Base-by-base conservation (phyloP, 257 asterid species). In the Nicotiana knightiana region DNA sequence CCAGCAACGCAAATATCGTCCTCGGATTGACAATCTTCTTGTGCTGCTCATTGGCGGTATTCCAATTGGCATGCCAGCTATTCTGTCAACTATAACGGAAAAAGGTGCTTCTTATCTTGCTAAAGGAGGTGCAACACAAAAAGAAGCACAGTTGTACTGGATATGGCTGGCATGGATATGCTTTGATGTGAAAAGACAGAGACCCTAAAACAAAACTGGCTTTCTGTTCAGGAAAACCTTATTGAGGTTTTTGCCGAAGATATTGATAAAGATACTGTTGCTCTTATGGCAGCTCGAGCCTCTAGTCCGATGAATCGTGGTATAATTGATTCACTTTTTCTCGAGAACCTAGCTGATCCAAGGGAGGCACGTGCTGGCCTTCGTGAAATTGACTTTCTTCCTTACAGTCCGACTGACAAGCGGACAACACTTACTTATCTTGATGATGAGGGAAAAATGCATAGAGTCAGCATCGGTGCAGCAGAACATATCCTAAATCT, bases 91-190 rank as follows among this genome's bases (percentile, higher is more conserved):
- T 61, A 93, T 97, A 6, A 95, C 93, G 99, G 96, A 96, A 57
- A 90, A 88, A 64, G 97, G 98, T 59, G 88, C 98, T 85, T 96
- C 89, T 86, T 92, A 93, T 79, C 80, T 94, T 90, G 90, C 97
- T 63, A 94, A 91, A 82, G 98, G 95, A 86, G 93, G 91, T 85
- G 43, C 43, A 37, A 5, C 43, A 93, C 97, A 5, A 95, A 95
- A 90, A 89, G 97, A 85, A 93, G 91, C 97, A 91, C 97, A 30
- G 98, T 98, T 73, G 93, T 96, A 68, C 97, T 93, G 84, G 98
- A 96, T 82, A 92, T 96, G 93, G 99, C 99, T 18, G 97, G 97
- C 86, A 96, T 96, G 99, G 98, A 96, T 67, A 97, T 95, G 82
- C 97, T 95, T 61, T 95, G 98, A 87, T 93, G 97, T 48, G 99